Base-by-base conservation (phyloP, 805 yeast genomes). In the Kodamaea laetipori region DNA sequence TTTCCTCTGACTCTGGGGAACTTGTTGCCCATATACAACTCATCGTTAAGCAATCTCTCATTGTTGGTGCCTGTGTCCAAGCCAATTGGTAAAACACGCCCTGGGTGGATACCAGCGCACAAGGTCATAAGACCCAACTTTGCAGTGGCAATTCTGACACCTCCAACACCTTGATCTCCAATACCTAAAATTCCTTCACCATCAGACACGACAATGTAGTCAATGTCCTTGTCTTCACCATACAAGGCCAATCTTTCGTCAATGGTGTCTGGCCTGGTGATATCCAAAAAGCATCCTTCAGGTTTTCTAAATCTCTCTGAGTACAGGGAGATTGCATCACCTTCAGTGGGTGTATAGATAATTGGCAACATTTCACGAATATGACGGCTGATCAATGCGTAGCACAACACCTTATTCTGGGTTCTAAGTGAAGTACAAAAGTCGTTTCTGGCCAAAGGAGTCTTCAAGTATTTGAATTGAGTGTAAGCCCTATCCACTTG, bases 101-200 rank as follows among this genome's bases (percentile, higher is more conserved):
- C 95, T 11, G 98, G 98, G 63, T 92, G 97, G 48, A 92, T 78
- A 64, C 98, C 99, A 45, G 86, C 98, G 73, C 99, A 92, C 28
- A 90, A 74, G 12, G 98, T 92, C 97, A 92, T 90, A 47, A 92
- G 74, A 8, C 95, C 96, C 55, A 92, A 79, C 64, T 94, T 94
- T 37, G 97, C 92, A 53, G 87, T 84, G 41, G 96, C 78, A 49
- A 94, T 92, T 66, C 97, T 86, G 46, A 90, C 78, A 60, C 96
- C 97, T 55, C 98, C 97, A 31, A 88, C 96, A 67, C 99, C 98
- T 72, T 92, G 97, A 66, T 94, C 98, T 51, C 99, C 99, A 59
- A 92, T 90, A 51, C 99, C 98, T 52, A 92, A 76, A 52, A 92
- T 92, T 48, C 97, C 98, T 66, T 92, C 97, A 52, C 96, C 94